Percentiles rank a stretch among this genome's conserved stretches.
These are phyloP conservation scores for Eucalyptus virginea DNA, from an alignment of 345 rosid species.

Conservation along the genomic window DNA sequence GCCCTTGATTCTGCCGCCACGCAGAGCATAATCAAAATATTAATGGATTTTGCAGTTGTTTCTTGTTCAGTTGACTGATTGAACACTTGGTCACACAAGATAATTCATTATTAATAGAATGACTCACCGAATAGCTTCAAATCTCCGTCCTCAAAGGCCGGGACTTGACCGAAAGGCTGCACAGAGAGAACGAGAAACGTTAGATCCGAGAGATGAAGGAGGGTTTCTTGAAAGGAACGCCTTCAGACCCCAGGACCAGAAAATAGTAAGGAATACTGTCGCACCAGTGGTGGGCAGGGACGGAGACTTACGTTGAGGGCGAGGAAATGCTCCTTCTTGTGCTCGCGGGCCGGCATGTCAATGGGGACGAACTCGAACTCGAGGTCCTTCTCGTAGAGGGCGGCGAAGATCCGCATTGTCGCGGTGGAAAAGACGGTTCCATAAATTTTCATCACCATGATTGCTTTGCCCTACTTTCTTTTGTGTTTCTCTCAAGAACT, in stretches of 20 bases:
- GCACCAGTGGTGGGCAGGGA: neutral
- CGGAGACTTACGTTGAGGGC: neutral
- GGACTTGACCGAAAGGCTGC: conserved; percentile 80
- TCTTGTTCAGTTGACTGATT: neutral
- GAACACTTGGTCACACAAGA: neutral
- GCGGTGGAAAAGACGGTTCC: conserved; percentile 7
- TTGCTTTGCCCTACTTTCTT: neutral
- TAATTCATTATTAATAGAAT: too few species aligned
- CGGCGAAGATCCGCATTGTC: neutral
- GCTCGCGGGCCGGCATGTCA: conserved; percentile 6
- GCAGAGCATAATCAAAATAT: neutral
- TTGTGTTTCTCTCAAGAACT: neutral
- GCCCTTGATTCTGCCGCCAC: conserved; percentile 69
- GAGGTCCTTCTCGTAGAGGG: conserved; percentile 14
- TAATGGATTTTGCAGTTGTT: neutral
- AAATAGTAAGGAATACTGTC: neutral
- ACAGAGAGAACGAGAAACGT: conserved; percentile 31
- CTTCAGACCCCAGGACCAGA: neutral
- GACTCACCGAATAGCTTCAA: conserved; percentile 51
- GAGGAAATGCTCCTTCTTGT: conserved; percentile 11
- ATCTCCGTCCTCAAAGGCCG: conserved; percentile 56
- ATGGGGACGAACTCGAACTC: conserved; percentile 14
- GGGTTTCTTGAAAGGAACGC: conserved; percentile 9
- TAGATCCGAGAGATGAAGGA: conserved; percentile 2
- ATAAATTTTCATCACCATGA: neutral